Evolutionary conservation across 441 rosid species (phyloP), one percentile per base, ranked within the genome.

Genomic region (Dalechampia spathulata): DNA sequence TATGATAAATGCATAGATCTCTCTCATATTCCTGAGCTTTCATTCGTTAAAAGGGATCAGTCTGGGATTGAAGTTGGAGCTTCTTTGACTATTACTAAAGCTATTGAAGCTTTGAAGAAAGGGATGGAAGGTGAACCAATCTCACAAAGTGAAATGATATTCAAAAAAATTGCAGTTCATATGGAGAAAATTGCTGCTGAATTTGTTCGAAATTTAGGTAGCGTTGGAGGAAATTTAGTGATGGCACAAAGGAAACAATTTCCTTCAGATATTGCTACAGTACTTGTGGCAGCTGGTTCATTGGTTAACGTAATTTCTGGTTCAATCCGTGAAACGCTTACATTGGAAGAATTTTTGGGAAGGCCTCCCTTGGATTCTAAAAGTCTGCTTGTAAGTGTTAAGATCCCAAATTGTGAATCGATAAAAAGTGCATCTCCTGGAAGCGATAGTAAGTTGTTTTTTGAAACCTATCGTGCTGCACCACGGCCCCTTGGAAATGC

Each of bases 401-500:
- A 68, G 61, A 80, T 91, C 57, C 90, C 91, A 3, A 62, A 52
- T 47, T 69, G 71, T 73, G 55, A 47, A 50, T 61, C 55, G 10
- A 19, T 30, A 34, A 68, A 68, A 34, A 56, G 54, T 21, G 9
- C 23, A 30, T 75, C 65, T 60, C 62, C 69, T 52, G 70, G 63
- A 49, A 57, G 57, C 22, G 47, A 58, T 36, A 68, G 58, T 9
- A 62, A 37, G 41, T 51, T 79, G 26, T 63, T 79, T 6, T 88
- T 78, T 71, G 83, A 88, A 62, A 83, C 96, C 16, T 86, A 81
- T 61, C 59, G 98, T 65, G 95, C 91, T 52, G 82, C 98, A 54
- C 86, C 85, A 0, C 76, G 91, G 48, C 95, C 98, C 3, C 68
- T 75, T 22, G 96, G 98, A 72, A 83, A 78, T 49, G 89, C 93